These are phyloP conservation scores for Komagataella mondaviorum DNA, from an alignment of 805 yeast species.

Conservation along the genomic window DNA sequence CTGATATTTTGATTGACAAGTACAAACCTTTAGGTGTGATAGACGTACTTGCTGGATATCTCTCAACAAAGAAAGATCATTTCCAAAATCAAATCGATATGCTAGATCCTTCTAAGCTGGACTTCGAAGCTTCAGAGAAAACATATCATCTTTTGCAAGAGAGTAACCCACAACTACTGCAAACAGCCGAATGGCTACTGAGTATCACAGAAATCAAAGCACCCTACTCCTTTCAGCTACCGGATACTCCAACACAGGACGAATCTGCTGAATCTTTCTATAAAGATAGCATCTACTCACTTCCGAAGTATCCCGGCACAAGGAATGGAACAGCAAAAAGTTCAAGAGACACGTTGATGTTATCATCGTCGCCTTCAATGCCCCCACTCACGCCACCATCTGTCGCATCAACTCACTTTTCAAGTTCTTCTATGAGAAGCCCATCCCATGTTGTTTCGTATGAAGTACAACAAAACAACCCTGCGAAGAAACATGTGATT, in stretches of 20 bases:
- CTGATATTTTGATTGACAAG: slow-evolving; percentile 39
- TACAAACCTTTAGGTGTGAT: slow-evolving; percentile 39
- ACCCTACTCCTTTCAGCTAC: background rate
- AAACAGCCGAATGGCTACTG: slow-evolving; percentile 1
- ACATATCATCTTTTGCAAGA: background rate
- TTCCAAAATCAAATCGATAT: background rate
- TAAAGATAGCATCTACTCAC: background rate
- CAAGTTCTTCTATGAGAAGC: slow-evolving; percentile 1
- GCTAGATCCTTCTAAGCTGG: background rate
- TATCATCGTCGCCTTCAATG: background rate
- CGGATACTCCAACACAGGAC: background rate
- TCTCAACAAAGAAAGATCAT: slow-evolving; percentile 2
- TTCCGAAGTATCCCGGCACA: background rate
- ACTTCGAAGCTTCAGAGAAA: background rate
- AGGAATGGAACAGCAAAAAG: background rate
- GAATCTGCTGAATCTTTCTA: background rate
- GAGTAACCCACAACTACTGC: slow-evolving; percentile 1
- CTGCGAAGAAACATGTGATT: background rate
- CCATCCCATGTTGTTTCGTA: background rate
- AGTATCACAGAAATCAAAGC: background rate
- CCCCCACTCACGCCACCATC: slow-evolving; percentile 8
- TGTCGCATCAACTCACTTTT: slow-evolving; percentile 2
- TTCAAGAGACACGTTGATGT: background rate
- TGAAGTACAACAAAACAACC: slow-evolving; percentile 2
- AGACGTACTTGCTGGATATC: slow-evolving; percentile 24